A percentile compares a stretch with the other conserved stretches of the same genome.
These are phyloP conservation scores for Pyrenophora graminea DNA, from an alignment of 2,329 filamentous ascomycete species.

Conservation along the genomic window DNA sequence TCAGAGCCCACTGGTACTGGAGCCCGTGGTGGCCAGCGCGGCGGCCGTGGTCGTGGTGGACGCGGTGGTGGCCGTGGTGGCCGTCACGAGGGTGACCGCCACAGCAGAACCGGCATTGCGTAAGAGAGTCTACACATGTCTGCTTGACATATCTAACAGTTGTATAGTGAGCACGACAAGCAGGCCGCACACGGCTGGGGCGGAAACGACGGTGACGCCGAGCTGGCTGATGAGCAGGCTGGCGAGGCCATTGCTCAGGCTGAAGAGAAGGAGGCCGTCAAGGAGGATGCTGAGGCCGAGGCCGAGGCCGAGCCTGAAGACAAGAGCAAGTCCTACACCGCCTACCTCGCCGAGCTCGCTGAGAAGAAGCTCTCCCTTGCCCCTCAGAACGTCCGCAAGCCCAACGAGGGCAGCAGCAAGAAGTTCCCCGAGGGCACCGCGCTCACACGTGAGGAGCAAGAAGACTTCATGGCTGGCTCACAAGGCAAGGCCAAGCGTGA, in stretches of 20 bases:
- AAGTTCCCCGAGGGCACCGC: slow-evolving; percentile 89
- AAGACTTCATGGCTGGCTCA: slow-evolving; percentile 72
- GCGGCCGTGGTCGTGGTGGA: slow-evolving; percentile 54
- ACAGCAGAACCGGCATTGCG: slow-evolving; percentile 64
- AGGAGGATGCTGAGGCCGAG: slow-evolving; percentile 46
- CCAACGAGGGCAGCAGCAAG: slow-evolving; percentile 94
- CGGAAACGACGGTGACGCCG: slow-evolving; percentile 75
- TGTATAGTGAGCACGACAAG: slow-evolving; percentile 75
- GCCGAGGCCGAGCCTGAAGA: slow-evolving; percentile 68
- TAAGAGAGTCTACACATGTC: slow-evolving; percentile 46
- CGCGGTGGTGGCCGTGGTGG: slow-evolving; percentile 55
- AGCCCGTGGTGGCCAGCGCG: slow-evolving; percentile 33
- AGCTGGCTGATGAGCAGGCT: slow-evolving; percentile 88
- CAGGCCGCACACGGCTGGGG: slow-evolving; percentile 91
- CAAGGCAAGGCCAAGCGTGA: slow-evolving; percentile 79
- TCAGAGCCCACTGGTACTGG: slow-evolving; percentile 27
- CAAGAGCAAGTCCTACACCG: slow-evolving; percentile 86
- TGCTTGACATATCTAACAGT: slow-evolving; percentile 19
- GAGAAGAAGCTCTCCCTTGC: slow-evolving; percentile 77
- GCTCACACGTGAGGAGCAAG: slow-evolving; percentile 62
- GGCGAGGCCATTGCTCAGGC: slow-evolving; percentile 85
- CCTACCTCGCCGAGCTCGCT: slow-evolving; percentile 79
- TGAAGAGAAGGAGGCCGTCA: slow-evolving; percentile 71
- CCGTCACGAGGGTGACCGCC: slow-evolving; percentile 61
- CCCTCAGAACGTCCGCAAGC: slow-evolving; percentile 74